Conservation (phyloP, 257 asterid genomes). For the Datura wrightii region DNA sequence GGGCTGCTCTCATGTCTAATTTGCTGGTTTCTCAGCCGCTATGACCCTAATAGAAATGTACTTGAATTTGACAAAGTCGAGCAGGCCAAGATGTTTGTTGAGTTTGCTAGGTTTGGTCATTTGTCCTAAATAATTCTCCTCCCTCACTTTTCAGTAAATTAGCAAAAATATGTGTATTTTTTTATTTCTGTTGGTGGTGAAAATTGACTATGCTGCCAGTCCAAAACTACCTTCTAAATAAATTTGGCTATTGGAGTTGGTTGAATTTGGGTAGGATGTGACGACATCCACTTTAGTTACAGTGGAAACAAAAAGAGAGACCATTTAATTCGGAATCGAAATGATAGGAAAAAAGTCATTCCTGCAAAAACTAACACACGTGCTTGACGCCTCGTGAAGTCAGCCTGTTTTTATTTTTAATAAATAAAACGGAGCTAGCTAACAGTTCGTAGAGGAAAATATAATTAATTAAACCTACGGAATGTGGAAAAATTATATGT, state of each 20-base stretch:
- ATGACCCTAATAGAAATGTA: neutral
- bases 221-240: neutral
- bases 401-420: neutral
- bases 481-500: neutral
- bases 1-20: neutral
- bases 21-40: neutral
- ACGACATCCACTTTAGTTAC: neutral
- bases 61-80: neutral
- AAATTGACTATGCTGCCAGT: neutral
- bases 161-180: neutral
- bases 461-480: neutral
- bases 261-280: conserved; percentile 1
- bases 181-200: neutral
- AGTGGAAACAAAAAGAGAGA: neutral
- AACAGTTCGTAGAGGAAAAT: neutral
- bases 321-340: neutral
- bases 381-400: neutral
- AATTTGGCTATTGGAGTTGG: conserved; percentile 21
- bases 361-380: conserved; percentile 2
- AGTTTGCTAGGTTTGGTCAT: neutral
- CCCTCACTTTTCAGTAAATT: neutral
- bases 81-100: neutral
- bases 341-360: neutral
- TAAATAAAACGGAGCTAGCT: neutral
- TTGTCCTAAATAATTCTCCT: neutral